phyloP scores from a whole-genome alignment of 768 basidiomycete genomes.

The Chlorophyllum brunneum region DNA sequence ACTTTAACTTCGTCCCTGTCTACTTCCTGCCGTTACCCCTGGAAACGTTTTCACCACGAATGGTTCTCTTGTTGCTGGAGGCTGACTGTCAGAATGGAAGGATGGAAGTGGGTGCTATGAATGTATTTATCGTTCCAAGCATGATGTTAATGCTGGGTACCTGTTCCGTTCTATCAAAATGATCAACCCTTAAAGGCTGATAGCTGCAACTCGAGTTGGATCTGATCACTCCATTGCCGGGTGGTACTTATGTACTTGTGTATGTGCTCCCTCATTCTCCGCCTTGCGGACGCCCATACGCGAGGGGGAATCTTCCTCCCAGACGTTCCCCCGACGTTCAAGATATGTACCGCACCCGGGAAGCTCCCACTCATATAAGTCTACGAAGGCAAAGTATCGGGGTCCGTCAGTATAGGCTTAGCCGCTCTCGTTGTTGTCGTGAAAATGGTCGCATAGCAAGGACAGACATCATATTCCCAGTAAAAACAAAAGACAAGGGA shows the following conservation, averaged over 20 bases:
- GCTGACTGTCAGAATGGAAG: slow-evolving; percentile 25
- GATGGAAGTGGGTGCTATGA: slow-evolving; percentile 75
- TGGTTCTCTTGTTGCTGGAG: slow-evolving; percentile 76
- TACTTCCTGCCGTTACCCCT: no score
- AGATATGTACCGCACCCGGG: slow-evolving; percentile 40
- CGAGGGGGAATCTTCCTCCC: slow-evolving; percentile 40
- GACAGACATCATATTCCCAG: slow-evolving; percentile 47
- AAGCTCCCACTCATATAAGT: slow-evolving; percentile 53
- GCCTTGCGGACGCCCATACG: slow-evolving; percentile 59
- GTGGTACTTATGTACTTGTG: slow-evolving; percentile 88
- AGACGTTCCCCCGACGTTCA: slow-evolving; percentile 29
- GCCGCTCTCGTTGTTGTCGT: slow-evolving; percentile 69
- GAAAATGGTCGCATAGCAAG: slow-evolving; percentile 51
- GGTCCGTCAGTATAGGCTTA: slow-evolving; percentile 77
- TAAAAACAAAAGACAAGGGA: slow-evolving; percentile 26
- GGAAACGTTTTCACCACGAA: no score
- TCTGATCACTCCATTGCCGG: slow-evolving; percentile 78
- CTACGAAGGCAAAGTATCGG: slow-evolving; percentile 54
- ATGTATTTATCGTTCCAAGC: slow-evolving; percentile 67
- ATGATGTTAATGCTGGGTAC: slow-evolving; percentile 51
- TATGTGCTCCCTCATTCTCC: slow-evolving; percentile 75
- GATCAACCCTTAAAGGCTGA: neutral
- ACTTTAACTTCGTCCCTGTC: no score
- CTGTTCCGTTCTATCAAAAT: neutral
- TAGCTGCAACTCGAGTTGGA: slow-evolving; percentile 48